These are phyloP conservation scores for Yamadazyma phyllophila DNA, from an alignment of 805 yeast genomes.

Conservation along the genomic window DNA sequence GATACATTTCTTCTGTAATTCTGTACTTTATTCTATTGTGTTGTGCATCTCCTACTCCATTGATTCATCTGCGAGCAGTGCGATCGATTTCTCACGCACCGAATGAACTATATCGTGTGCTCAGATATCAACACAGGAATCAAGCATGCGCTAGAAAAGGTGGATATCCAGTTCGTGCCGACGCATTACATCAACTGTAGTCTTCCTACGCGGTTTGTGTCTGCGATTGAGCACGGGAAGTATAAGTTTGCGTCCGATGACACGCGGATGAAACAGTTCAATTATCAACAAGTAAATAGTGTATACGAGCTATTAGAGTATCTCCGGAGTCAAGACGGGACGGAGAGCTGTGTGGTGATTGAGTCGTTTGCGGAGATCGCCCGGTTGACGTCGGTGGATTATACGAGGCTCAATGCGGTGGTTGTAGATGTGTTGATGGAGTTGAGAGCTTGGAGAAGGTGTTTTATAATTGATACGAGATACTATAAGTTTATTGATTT, in stretches of 20 bases:
- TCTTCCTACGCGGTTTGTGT: constrained; percentile 12
- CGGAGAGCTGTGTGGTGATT: constrained; percentile 5
- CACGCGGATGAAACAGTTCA: constrained; percentile 13
- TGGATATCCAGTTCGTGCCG: constrained; percentile 4
- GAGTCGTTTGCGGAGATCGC: constrained; percentile 14
- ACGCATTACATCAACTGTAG: constrained; percentile 14
- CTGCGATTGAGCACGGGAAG: constrained; percentile 5
- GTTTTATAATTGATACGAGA: constrained; percentile 7
- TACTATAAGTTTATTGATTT: constrained; percentile 8
- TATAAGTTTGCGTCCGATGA: constrained; percentile 5
- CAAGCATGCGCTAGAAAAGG: background rate
- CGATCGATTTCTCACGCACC: no score
- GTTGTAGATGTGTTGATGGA: constrained; percentile 13
- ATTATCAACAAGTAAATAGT: constrained; percentile 11
- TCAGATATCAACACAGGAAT: constrained; percentile 6
- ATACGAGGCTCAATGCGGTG: constrained; percentile 9
- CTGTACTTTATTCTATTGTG: no score
- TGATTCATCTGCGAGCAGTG: no score
- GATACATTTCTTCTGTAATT: no score
- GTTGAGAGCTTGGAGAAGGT: constrained; percentile 1
- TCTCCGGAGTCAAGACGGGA: background rate
- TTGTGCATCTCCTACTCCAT: no score
- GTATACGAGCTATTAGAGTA: constrained; percentile 6
- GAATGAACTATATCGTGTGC: constrained; percentile 6
- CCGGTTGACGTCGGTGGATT: constrained; percentile 6